A percentile compares a stretch with the other conserved stretches of the same genome.
These are phyloP conservation scores for Saxophila tyrrhenica DNA, from an alignment of 495 filamentous ascomycete species.

Conservation along the genomic window DNA sequence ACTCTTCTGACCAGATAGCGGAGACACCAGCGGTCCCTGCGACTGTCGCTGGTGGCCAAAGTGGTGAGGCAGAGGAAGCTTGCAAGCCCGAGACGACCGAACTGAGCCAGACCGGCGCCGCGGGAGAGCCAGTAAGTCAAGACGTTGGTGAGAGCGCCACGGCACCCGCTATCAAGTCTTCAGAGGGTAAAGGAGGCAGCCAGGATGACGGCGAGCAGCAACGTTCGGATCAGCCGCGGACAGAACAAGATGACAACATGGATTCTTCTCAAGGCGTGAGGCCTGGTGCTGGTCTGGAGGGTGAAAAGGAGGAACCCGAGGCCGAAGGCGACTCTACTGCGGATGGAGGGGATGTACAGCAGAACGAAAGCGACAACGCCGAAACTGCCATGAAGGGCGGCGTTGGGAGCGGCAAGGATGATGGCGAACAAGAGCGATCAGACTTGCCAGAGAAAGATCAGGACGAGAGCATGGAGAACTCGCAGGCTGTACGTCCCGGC, in stretches of 20 bases:
- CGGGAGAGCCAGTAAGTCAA: too few relatives aligned
- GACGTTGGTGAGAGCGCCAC: neutral
- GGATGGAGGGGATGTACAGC: neutral
- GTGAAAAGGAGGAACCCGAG: neutral
- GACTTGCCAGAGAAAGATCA: neutral
- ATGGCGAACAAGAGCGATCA: neutral
- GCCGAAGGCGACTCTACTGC: neutral
- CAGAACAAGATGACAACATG: neutral
- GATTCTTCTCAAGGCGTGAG: neutral
- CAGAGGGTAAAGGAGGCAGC: neutral
- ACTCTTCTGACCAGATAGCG: too few relatives aligned
- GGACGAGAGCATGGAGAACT: neutral
- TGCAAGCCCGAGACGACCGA: neutral
- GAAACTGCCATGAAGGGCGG: neutral
- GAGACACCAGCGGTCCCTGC: too few relatives aligned
- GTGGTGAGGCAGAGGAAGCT: too few relatives aligned
- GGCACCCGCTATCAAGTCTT: neutral
- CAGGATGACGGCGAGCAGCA: neutral
- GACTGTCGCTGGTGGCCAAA: too few relatives aligned
- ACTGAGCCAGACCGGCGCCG: neutral
- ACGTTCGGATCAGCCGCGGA: neutral
- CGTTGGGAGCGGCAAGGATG: neutral
- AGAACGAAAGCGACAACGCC: neutral
- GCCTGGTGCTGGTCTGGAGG: neutral
- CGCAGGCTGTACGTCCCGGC: neutral